A percentile compares a stretch with the other conserved stretches of the same genome.
Conservation (phyloP, 306 rosid species). For the Rosa chinensis region DNA sequence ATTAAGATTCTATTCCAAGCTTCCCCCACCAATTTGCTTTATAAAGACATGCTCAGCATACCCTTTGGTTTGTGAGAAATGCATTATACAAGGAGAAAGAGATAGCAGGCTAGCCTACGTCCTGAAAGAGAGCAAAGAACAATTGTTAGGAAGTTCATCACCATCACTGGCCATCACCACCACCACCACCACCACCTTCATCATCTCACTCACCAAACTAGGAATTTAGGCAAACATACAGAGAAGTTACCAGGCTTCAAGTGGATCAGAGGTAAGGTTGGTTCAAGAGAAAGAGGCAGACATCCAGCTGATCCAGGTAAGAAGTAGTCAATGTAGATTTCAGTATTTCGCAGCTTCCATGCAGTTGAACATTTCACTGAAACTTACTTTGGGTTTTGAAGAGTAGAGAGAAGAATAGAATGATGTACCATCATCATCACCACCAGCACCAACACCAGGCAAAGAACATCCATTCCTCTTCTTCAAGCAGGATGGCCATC, state of each 20-base stretch:
- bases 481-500: conserved; percentile 47
- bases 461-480: conserved; percentile 47
- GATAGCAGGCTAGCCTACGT: neutral
- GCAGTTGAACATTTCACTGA: neutral
- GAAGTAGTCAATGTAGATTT: neutral
- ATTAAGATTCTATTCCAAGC: conserved; percentile 47
- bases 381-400: neutral
- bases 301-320: neutral
- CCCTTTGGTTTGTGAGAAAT: conserved; percentile 38
- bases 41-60: conserved; percentile 49
- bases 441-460: conserved; percentile 37
- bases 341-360: neutral
- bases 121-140: neutral
- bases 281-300: conserved; percentile 5
- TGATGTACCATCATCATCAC: conserved; percentile 60
- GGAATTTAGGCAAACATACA: neutral
- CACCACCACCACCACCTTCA: neutral
- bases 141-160: neutral
- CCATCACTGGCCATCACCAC: neutral
- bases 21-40: conserved; percentile 35
- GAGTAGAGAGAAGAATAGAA: conserved; percentile 8
- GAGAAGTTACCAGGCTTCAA: neutral
- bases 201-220: neutral
- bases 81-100: conserved; percentile 12
- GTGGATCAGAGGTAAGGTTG: conserved; percentile 6